Conservation (phyloP, 306 rosid species). For the Dicorynia guianensis region DNA sequence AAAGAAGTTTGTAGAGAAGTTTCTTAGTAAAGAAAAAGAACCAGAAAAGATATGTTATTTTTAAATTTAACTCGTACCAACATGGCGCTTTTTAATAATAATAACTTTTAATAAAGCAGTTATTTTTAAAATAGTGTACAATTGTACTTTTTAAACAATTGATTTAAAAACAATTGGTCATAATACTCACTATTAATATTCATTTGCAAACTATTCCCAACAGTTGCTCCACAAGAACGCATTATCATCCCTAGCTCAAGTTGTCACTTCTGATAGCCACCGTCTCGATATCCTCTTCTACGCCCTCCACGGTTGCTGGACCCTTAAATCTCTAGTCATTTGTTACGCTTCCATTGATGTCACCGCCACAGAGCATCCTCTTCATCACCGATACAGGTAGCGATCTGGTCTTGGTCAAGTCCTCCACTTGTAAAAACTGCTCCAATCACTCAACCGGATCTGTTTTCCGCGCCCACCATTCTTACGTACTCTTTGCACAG, state of each 20-base stretch:
- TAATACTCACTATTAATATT: too few species aligned
- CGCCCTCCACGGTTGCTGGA: constrained; percentile 29
- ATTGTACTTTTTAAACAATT: too few species aligned
- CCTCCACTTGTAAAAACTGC: constrained; percentile 71
- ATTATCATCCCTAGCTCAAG: constrained; percentile 48
- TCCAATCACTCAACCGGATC: constrained; percentile 49
- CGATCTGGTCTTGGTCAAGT: constrained; percentile 79
- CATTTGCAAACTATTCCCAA: too few species aligned
- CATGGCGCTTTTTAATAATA: too few species aligned
- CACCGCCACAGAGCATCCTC: constrained; percentile 73
- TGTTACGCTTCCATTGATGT: constrained; percentile 72
- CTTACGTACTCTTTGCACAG: constrained; percentile 61
- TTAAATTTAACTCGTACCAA: too few species aligned
- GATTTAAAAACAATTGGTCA: too few species aligned
- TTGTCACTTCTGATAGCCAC: constrained; percentile 58
- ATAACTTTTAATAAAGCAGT: too few species aligned
- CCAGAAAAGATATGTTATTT: too few species aligned
- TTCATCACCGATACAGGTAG: constrained; percentile 81
- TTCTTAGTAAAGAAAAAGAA: too few species aligned
- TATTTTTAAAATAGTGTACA: too few species aligned
- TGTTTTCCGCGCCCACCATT: constrained; percentile 66
- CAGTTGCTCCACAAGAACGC: constrained; percentile 51
- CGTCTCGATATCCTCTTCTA: constrained; percentile 62
- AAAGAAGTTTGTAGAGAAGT: too few species aligned
- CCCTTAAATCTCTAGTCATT: constrained; percentile 51